A percentile compares a stretch with the other conserved stretches of the same genome.
Conservation (phyloP, 345 rosid species). For the Ceriops tagal region DNA sequence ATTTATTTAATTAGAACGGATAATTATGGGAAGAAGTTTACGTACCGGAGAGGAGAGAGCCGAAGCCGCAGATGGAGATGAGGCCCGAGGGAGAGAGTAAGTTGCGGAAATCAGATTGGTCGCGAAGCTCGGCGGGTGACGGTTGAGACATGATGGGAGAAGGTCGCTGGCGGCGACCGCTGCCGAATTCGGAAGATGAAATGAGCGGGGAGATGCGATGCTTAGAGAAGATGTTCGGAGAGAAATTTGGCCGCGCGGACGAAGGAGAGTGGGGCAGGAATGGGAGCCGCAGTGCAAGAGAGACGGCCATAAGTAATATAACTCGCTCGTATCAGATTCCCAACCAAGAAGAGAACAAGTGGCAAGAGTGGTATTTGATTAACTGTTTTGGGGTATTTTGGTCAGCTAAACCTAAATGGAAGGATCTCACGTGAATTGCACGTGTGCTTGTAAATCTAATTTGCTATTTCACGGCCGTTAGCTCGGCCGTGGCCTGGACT, state of each 20-base stretch:
- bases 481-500: no score
- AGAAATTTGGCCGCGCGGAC: constrained; percentile 9
- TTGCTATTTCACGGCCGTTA: no score
- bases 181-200: background rate
- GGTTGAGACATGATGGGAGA: constrained; percentile 15
- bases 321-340: no score
- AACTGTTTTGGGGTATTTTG: background rate
- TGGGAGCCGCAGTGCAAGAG: background rate
- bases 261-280: background rate
- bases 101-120: constrained; percentile 56
- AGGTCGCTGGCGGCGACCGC: constrained; percentile 18
- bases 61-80: constrained; percentile 90
- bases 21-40: background rate
- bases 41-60: constrained; percentile 88
- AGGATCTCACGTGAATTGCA: no score
- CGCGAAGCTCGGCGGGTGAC: constrained; percentile 40
- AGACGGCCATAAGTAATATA: background rate
- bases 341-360: background rate
- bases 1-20: background rate
- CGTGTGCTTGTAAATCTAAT: no score
- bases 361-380: background rate
- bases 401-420: background rate
- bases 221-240: constrained; percentile 5
- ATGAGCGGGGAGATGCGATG: background rate
- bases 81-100: constrained; percentile 52